These are phyloP conservation scores for Fallopia convolvulus DNA, from an alignment of 148 eudicot genomes.

Conservation along the genomic window DNA sequence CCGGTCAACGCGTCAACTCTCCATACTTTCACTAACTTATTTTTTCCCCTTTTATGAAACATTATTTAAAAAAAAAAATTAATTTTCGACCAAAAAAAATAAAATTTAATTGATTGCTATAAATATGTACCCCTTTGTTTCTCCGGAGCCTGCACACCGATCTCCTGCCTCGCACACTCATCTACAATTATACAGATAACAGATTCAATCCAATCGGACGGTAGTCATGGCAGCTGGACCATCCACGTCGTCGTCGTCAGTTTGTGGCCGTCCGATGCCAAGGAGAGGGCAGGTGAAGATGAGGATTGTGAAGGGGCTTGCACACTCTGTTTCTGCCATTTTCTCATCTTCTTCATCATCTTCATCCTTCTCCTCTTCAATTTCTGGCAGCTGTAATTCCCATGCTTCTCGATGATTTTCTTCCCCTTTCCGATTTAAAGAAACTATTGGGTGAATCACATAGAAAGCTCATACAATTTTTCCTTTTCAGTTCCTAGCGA, in stretches of 20 bases:
- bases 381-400: not conserved
- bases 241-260: not conserved
- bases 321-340: conserved; percentile 21
- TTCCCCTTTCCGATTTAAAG: not conserved
- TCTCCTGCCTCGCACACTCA: conserved; percentile 1
- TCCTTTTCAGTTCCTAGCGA: too few relatives aligned
- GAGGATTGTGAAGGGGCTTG: conserved; percentile 19
- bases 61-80: too few relatives aligned
- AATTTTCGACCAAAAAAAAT: too few relatives aligned
- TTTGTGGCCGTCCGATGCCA: conserved; percentile 31
- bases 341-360: conserved; percentile 6
- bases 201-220: not conserved
- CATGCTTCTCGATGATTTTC: not conserved
- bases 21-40: not conserved
- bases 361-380: not conserved
- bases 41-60: not conserved
- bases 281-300: conserved; percentile 32
- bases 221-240: not conserved
- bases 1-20: not conserved
- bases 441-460: not conserved
- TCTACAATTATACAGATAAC: not conserved
- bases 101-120: not conserved
- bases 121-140: not conserved
- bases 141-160: not conserved
- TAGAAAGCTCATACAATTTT: too few relatives aligned